Conservation (phyloP, 1,284 basidiomycete species). For the Marasmius tenuissimus region DNA sequence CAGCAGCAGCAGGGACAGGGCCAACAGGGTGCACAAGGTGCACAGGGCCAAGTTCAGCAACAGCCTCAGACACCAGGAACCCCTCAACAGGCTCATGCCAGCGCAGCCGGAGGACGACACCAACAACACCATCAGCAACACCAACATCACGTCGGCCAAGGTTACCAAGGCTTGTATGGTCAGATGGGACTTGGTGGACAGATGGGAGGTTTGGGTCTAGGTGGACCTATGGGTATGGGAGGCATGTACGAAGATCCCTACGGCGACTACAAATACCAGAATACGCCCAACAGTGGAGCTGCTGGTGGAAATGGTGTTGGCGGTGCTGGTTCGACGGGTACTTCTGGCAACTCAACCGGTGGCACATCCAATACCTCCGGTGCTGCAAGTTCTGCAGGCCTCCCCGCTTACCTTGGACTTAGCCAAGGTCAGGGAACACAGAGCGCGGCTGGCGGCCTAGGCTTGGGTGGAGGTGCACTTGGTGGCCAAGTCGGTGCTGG, state of each 20-base stretch:
- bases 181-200: conserved; percentile 1
- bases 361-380: not conserved
- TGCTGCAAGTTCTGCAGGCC: not conserved
- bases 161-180: not conserved
- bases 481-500: not conserved
- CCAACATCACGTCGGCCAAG: conserved; percentile 52
- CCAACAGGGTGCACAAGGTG: conserved; percentile 67
- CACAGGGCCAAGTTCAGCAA: conserved; percentile 27
- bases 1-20: conserved; percentile 28
- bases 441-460: too few species aligned
- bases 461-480: too few species aligned
- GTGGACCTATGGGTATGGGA: conserved; percentile 4
- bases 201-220: conserved; percentile 50
- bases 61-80: conserved; percentile 45
- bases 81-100: conserved; percentile 57
- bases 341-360: too few species aligned
- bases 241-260: not conserved
- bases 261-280: not conserved
- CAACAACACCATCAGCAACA: conserved; percentile 68
- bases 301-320: not conserved
- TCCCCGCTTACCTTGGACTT: not conserved
- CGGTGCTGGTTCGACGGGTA: not conserved
- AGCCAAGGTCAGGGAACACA: not conserved
- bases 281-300: not conserved
- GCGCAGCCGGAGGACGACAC: conserved; percentile 65